Base-by-base conservation (phyloP, 768 basidiomycete genomes). In the Jaapia argillacea region DNA sequence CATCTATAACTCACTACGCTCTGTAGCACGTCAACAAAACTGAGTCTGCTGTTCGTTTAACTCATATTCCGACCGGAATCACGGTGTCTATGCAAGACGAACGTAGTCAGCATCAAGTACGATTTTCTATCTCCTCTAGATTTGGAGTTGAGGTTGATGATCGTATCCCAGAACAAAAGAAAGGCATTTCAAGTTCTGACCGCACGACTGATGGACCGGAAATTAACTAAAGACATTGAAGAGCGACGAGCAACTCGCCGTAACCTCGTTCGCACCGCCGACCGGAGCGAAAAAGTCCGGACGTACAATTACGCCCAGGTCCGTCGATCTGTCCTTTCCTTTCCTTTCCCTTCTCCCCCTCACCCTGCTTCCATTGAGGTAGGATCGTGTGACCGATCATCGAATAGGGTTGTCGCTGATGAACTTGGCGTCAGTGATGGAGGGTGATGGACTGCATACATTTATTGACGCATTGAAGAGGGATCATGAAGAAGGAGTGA, bases 51-150 rank as follows among this genome's bases (percentile, higher is more conserved):
- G 92, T 99, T 18, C 81, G 96, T 1, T 62, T 98, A 36, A 94
- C 91, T 0, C 96, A 99, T 54, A 64, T 85, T 12, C 94, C 96
- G 1, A 86, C 90, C 3, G 92, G 94, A 0, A 82, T 98, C 43
- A 85, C 84, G 1, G 94, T 98, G 6, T 92, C 91, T 5, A 98
- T 97, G 88, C 96, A 99, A 65, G 93, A 99, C 55, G 91, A 93
- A 51, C 77, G 96, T 4, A 89, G 85, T 58, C 96, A 99, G 55
- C 94, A 98, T 60, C 85, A 89, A 68, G 90, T 90, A 45, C 7
- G 66, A 2, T 21, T 33, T 22, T 42, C 43, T 36, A 16, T 25
- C 31, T 23, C 25, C 12, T 28, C 44, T 14, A 13, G 4, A 24
- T 16, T 24, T 6, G 25, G 20, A 7, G 20, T 26, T 18, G 3